Base-by-base conservation (phyloP, 805 yeast genomes). In the Kodamaea hsintzibuensis region DNA sequence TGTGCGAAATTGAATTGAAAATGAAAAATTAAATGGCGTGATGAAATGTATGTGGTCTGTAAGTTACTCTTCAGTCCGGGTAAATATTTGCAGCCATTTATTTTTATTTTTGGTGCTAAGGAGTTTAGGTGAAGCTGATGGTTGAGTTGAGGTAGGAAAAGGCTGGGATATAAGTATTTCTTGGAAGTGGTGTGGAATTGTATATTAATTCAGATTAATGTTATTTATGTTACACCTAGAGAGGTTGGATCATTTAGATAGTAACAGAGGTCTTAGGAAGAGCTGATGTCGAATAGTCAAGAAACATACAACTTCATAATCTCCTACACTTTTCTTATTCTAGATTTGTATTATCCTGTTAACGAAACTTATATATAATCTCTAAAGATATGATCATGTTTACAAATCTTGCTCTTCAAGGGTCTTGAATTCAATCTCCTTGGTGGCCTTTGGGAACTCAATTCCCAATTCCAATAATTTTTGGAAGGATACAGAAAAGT, bases 401-500 rank as follows among this genome's bases (percentile, higher is more conserved):
- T 39, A 48, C 51, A 48, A 38, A 40, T 74, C 82, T 74, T 87
- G 91, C 50, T 87, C 91, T 42, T 86, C 91, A 55, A 89, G 71
- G 37, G 93, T 85, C 69, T 84, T 78, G 70, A 87, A 86, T 45
- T 64, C 65, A 62, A 75, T 73, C n/a, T 70, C 71, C 57, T 74
- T 68, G 27, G 76, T 65, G 35, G 74, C 71, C 16, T 77, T 70
- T 10, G 86, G 87, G 67, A 86, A 88, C 22, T 66, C 56, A 48
- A 71, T 60, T 30, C 79, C 79, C 47, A 64, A 61, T 52, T 82
- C 86, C 27, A 82, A 64, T 61, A 82, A 73, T 58, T 70, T 73
- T 33, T 73, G 60, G 64, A 74, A 82, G 7, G 80, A 81, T 47
- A 61, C 63, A 16, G 82, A 62, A 55, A 81, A 82, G 59, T 81